These are phyloP conservation scores for Papiliotrema terrestris DNA, from an alignment of 1,284 basidiomycete genomes.

Conservation along the genomic window DNA sequence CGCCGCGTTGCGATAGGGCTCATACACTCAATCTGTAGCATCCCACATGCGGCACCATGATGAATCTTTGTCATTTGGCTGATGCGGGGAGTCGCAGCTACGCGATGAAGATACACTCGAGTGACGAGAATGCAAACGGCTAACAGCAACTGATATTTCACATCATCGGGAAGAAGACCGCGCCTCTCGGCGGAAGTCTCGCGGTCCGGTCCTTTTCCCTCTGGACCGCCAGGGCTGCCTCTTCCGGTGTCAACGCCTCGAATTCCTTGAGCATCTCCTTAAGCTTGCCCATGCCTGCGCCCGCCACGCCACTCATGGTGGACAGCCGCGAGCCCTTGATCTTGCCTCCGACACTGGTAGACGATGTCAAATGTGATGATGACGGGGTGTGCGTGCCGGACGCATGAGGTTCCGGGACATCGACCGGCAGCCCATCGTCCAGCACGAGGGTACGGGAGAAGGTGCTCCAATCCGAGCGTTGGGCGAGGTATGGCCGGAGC, in stretches of 20 bases:
- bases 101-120: too few species aligned
- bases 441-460: slow-evolving; percentile 40
- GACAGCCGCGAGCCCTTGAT: slow-evolving; percentile 28
- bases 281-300: slow-evolving; percentile 42
- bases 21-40: slow-evolving; percentile 1
- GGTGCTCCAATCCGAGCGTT: slow-evolving; percentile 71
- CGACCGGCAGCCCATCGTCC: slow-evolving; percentile 29
- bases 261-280: slow-evolving; percentile 47
- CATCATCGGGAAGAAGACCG: not conserved
- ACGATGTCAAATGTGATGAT: slow-evolving; percentile 1
- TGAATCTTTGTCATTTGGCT: not conserved
- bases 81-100: too few species aligned
- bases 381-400: slow-evolving; percentile 2
- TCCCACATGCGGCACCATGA: slow-evolving; percentile 1
- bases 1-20: not conserved
- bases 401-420: slow-evolving; percentile 1
- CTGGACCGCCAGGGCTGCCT: slow-evolving; percentile 9
- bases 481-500: slow-evolving; percentile 84
- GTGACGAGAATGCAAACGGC: too few species aligned
- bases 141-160: not conserved
- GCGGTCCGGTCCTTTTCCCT: not conserved
- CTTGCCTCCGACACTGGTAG: not conserved
- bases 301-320: slow-evolving; percentile 42
- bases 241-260: slow-evolving; percentile 25
- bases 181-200: not conserved